A percentile compares a stretch with the other conserved stretches of the same genome.
phyloP scores from a whole-genome alignment of 2,329 filamentous ascomycete species.

The Paracamarosporium sp. region DNA sequence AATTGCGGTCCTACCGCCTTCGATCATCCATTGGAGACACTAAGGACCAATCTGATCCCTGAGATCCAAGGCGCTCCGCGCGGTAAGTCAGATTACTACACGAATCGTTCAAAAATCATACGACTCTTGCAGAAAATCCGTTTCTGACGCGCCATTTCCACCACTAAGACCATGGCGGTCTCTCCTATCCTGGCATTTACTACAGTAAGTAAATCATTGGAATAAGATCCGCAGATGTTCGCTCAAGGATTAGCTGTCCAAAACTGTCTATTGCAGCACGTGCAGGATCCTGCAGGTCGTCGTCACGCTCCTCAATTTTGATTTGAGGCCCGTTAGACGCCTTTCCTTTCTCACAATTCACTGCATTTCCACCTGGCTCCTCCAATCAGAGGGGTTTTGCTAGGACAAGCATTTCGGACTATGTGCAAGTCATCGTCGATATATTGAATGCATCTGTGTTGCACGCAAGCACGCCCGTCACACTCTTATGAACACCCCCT shows the following conservation, averaged over 20 bases:
- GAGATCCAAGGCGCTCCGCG: conserved; percentile 30
- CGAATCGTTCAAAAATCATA: conserved; percentile 28
- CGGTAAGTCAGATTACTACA: conserved; percentile 28
- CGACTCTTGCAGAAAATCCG: conserved; percentile 30
- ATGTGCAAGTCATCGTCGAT: conserved; percentile 11
- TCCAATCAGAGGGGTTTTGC: neutral
- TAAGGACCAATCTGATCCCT: conserved; percentile 14
- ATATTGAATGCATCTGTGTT: conserved; percentile 11
- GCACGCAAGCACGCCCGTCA: conserved; percentile 11
- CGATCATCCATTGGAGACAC: conserved; percentile 15
- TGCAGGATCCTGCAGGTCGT: conserved; percentile 23
- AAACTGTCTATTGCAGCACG: conserved; percentile 30
- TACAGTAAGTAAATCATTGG: conserved; percentile 31
- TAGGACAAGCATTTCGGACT: neutral
- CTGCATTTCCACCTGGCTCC: conserved; percentile 6
- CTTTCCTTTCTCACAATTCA: conserved; percentile 11
- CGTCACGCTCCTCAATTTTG: conserved; percentile 27
- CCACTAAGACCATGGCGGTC: conserved; percentile 24
- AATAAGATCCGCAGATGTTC: conserved; percentile 29
- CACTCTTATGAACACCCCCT: conserved; percentile 11
- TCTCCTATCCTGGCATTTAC: conserved; percentile 20
- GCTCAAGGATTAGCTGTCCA: conserved; percentile 7
- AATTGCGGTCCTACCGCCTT: conserved; percentile 17
- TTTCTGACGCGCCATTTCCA: conserved; percentile 38
- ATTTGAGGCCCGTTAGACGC: conserved; percentile 19